Base-by-base conservation (phyloP, 495 filamentous ascomycete genomes). In the Stereocaulon alpinum region DNA sequence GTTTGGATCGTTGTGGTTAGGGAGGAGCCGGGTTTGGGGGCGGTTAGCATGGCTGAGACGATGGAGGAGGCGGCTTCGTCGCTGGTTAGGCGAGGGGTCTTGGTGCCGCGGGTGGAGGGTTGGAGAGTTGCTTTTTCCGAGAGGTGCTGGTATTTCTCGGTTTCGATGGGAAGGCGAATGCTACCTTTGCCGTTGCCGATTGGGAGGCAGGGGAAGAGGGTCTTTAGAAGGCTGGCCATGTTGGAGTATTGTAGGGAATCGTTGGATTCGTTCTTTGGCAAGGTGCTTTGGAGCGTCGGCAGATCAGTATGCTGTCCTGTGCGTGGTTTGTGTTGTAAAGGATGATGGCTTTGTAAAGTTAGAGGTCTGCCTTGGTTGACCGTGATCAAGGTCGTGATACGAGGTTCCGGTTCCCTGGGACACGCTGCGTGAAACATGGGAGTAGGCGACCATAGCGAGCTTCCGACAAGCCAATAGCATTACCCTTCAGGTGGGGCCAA, bases 191-290 rank as follows among this genome's bases (percentile, higher is more conserved):
- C 42, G 9, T 1, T 18, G 55, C 41, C n/a, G 18, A 49, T 20
- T 22, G 52, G 43, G 30, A 61, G n/a, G 44, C 59, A 61, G 5
- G 59, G 59, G 22, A 61, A 61, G 53, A 61, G 18, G 1, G 52
- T 24, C 34, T 49, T 41, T 32, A 61, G 52, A 32, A 61, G 12
- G 22, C 20, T 11, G 34, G 11, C 37, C 47, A 53, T 51, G 5
- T 22, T 53, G 30, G 3, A 40, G 6, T 47, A 37, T 29, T 42
- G 37, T 10, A 1, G 11, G 20, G 14, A 24, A 7, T 40, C 18
- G 9, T 41, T 22, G 52, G 20, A 18, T 7, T 37, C 34, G 4
- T 37, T 10, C 7, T 11, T 37, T 10, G 7, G 4, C 34, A 37
- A 37, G 7, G 34, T 9, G 34, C 7, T 9, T 37, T 0, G 2